Evolutionary conservation across 1,284 basidiomycete species (phyloP).

Genomic region (Sanguinoderma infundibulare): DNA sequence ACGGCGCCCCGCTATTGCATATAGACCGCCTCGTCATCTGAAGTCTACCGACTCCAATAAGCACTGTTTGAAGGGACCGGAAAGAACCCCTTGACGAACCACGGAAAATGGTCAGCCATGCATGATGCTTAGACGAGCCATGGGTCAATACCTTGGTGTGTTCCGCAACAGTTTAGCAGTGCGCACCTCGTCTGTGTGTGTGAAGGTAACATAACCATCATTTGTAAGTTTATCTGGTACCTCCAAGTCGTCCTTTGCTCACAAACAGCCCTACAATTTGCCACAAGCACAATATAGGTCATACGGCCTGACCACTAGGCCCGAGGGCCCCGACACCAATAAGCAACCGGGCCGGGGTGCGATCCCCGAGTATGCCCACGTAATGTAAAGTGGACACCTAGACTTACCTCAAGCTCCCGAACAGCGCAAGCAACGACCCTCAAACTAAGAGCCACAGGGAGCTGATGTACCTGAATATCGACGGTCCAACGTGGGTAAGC

Average conservation of each 20-base stretch:
- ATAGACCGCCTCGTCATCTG: neutral
- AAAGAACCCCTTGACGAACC: neutral
- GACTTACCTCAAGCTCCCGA: neutral
- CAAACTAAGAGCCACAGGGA: neutral
- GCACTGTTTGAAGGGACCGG: neutral
- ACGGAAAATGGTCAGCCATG: neutral
- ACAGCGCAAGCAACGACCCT: conserved; percentile 2
- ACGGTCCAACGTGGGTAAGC: conserved; percentile 6
- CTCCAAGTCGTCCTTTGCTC: neutral
- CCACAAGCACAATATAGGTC: neutral
- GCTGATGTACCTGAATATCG: conserved; percentile 13
- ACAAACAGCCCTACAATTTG: neutral
- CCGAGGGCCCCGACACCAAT: neutral
- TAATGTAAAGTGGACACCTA: neutral
- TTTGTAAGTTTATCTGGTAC: neutral
- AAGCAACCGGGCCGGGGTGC: neutral
- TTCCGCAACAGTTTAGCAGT: neutral
- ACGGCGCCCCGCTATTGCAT: neutral
- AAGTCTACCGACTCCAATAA: neutral
- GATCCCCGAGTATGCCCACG: too few relatives aligned
- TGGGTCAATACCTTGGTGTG: too few relatives aligned
- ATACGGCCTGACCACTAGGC: neutral
- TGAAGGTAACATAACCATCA: neutral
- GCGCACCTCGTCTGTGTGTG: too few relatives aligned
- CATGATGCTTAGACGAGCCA: too few relatives aligned